These are phyloP conservation scores for Antarctomyces pellizariae DNA, from an alignment of 495 filamentous ascomycete species.

Conservation along the genomic window DNA sequence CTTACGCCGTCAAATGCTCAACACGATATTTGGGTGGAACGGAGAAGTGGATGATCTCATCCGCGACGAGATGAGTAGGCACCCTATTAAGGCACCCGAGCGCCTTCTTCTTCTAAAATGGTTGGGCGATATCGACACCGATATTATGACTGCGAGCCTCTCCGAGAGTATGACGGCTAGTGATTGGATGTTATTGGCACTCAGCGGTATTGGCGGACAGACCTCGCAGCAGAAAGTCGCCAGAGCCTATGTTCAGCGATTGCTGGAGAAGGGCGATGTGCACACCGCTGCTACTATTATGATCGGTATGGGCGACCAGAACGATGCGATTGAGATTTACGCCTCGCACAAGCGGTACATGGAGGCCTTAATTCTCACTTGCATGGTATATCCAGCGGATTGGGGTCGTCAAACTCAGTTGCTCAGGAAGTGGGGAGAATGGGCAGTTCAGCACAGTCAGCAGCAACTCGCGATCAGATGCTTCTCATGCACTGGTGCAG, in stretches of 20 bases:
- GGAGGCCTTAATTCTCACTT: constrained; percentile 70
- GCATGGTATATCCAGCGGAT: constrained; percentile 46
- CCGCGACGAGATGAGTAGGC: constrained; percentile 62
- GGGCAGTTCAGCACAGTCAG: constrained; percentile 65
- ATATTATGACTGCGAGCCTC: constrained; percentile 56
- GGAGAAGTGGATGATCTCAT: constrained; percentile 66
- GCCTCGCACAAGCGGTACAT: constrained; percentile 76
- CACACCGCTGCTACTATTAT: constrained; percentile 82
- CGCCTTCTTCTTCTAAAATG: constrained; percentile 71
- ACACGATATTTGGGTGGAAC: constrained; percentile 86
- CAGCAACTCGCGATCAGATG: constrained; percentile 82
- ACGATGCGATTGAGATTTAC: constrained; percentile 93
- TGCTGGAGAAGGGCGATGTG: constrained; percentile 74
- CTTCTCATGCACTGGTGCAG: constrained; percentile 58
- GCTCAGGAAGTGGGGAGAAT: constrained; percentile 85
- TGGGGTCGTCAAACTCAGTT: constrained; percentile 81
- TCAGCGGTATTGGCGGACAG: constrained; percentile 65
- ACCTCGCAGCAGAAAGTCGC: constrained; percentile 75
- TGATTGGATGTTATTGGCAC: constrained; percentile 91
- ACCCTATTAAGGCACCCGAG: constrained; percentile 45
- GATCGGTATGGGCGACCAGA: constrained; percentile 73
- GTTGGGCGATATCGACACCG: constrained; percentile 67
- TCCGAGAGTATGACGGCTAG: constrained; percentile 66
- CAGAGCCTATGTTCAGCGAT: constrained; percentile 73
- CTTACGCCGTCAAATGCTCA: constrained; percentile 76